Percentiles rank a stretch among this genome's conserved stretches.
These are phyloP conservation scores for Codiaeum variegatum DNA, from an alignment of 441 rosid species.

Conservation along the genomic window DNA sequence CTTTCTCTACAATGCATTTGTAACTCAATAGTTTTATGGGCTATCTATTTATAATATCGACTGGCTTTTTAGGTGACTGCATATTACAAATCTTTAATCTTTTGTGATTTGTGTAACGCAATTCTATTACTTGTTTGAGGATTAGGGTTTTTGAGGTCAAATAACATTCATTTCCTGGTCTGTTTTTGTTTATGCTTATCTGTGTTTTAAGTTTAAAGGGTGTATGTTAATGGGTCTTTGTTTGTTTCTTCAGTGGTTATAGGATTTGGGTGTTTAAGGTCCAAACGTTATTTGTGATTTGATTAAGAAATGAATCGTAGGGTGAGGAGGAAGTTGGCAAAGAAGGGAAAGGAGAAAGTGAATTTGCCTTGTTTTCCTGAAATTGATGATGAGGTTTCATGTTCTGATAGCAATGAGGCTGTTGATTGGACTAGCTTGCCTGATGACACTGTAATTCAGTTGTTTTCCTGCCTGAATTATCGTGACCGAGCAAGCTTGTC, in stretches of 20 bases:
- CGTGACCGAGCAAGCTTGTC: conserved; percentile 51
- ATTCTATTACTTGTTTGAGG: conserved; percentile 27
- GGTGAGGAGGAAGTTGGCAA: conserved; percentile 27
- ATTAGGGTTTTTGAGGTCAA: conserved; percentile 35
- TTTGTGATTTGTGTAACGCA: conserved; percentile 16
- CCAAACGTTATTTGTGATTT: conserved; percentile 14
- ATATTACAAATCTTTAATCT: conserved; percentile 20
- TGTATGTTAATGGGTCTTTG: conserved; percentile 18
- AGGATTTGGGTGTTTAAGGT: conserved; percentile 26
- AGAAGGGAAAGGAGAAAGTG: too few relatives aligned
- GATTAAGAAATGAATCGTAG: conserved; percentile 27
- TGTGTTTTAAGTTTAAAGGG: conserved; percentile 23
- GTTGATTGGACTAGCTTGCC: conserved; percentile 49
- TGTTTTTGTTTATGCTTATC: conserved; percentile 14
- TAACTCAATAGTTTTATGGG: conserved; percentile 22
- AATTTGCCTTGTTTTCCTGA: conserved; percentile 21
- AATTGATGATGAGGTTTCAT: conserved; percentile 18
- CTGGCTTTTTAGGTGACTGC: too few relatives aligned
- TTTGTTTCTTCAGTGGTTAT: conserved; percentile 15
- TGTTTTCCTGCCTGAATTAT: conserved; percentile 40
- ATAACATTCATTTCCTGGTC: conserved; percentile 22
- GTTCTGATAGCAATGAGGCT: too few relatives aligned
- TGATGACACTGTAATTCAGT: conserved; percentile 43
- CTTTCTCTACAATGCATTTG: conserved; percentile 24
- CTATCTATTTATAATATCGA: conserved; percentile 17